Conservation (phyloP, 345 rosid genomes). For the Gossypium mustelinum region DNA sequence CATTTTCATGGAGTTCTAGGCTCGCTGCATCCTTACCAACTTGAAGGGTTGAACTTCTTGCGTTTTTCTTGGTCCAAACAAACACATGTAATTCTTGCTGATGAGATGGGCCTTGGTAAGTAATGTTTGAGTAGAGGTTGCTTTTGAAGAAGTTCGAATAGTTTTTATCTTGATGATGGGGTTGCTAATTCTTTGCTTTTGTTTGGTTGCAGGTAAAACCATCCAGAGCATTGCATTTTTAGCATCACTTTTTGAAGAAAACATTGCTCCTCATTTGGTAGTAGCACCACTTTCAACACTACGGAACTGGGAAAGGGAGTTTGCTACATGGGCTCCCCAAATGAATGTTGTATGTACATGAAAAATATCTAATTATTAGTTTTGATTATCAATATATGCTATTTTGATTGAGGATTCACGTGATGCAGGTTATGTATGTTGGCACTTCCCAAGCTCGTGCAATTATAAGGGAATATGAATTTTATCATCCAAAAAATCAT, state of each 20-base stretch:
- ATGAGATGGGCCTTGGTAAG: constrained; percentile 98
- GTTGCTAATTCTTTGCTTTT: constrained; percentile 11
- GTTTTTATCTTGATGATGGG: not conserved
- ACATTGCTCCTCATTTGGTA: constrained; percentile 68
- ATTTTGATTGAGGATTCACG: constrained; percentile 15
- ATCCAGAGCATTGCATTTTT: constrained; percentile 98
- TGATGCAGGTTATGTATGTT: constrained; percentile 84
- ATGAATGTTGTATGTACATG: constrained; percentile 86
- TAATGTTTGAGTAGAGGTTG: not conserved
- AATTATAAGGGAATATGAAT: constrained; percentile 86
- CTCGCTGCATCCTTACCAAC: constrained; percentile 91
- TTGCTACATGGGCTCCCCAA: constrained; percentile 98
- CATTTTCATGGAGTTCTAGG: constrained; percentile 52
- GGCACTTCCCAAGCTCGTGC: constrained; percentile 86
- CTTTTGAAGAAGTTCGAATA: constrained; percentile 4
- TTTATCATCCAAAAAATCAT: constrained; percentile 67
- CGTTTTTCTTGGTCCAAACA: constrained; percentile 98
- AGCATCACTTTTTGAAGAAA: constrained; percentile 82
- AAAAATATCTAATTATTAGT: not conserved
- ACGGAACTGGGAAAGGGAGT: constrained; percentile 98
- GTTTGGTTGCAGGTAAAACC: constrained; percentile 72
- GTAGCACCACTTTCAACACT: constrained; percentile 98
- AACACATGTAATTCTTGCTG: constrained; percentile 98
- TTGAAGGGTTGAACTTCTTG: constrained; percentile 93
- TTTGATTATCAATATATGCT: not conserved